Evolutionary conservation across 768 basidiomycete species (phyloP), one percentile per base, ranked within the genome.

Genomic region (Boletus reticuloceps): DNA sequence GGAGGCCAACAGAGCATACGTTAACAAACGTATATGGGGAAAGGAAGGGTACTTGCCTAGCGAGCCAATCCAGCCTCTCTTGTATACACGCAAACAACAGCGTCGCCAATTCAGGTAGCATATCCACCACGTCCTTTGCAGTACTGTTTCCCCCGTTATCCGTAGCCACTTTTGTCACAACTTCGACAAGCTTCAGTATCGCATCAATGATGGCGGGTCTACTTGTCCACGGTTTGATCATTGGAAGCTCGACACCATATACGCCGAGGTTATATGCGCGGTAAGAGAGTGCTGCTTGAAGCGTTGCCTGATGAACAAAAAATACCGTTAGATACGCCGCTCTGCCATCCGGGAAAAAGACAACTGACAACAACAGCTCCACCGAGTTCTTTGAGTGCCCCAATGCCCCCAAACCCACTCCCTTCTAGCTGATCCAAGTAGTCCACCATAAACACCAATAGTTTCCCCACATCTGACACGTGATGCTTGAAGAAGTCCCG

Each of bases 211-310:
- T 69, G 0, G 74, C 66, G 4, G 84, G 76, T 44, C 78, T 78
- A 63, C 91, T 91, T 17, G 93, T 92, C 96, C 95, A 98, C 0
- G 90, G 85, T 56, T 85, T 80, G 59, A 80, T 78, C 81, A 84
- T 83, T 6, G 82, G 87, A 20, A 79, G 74, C 22, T 83, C 79
- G 42, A 98, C 77, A 31, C 91, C 91, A 66, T 98, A 98, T 10
- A 89, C 82, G 9, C 78, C 76, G 3, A 80, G 66, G 61, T 91
- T 87, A 58, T 86, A 84, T 37, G 81, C 79, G 39, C 94, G 82
- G 68, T 91, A 92, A 34, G 86, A 83, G 47, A 84, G 76, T 0
- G 91, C 86, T 2, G 91, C 85, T 61, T 79, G 80, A 39, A 90
- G 77, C 13, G 89, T 81, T 34, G 81, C 83, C 94, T 96, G 43